phyloP scores from a whole-genome alignment of 768 basidiomycete genomes.

The Tulasnella sp. region DNA sequence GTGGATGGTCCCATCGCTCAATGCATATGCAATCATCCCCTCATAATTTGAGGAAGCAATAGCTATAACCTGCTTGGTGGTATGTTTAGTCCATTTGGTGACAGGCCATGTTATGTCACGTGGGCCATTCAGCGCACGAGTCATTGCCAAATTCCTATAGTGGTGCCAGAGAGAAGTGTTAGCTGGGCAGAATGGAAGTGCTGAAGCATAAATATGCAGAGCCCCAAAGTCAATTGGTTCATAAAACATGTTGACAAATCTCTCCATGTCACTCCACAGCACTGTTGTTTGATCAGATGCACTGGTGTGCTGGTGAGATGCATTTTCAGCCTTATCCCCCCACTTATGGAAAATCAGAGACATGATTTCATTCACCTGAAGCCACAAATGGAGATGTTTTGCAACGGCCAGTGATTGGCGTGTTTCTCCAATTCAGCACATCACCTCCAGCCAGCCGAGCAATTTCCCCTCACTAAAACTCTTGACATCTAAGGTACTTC shows the following conservation, averaged over 20 bases:
- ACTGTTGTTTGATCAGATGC: neutral
- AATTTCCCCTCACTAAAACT: neutral
- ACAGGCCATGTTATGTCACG: neutral
- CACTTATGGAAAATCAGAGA: neutral
- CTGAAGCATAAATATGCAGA: slow-evolving; percentile 15
- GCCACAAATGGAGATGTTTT: neutral
- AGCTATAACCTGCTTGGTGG: neutral
- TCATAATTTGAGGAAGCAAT: neutral
- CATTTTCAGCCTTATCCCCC: neutral
- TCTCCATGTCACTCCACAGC: neutral
- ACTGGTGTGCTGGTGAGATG: neutral
- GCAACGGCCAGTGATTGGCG: neutral
- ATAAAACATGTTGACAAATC: neutral
- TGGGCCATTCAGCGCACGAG: neutral
- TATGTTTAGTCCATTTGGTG: neutral
- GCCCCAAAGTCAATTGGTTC: slow-evolving; percentile 7
- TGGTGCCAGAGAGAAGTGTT: neutral
- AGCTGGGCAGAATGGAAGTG: neutral
- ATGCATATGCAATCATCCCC: slow-evolving; percentile 12
- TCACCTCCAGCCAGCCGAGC: neutral
- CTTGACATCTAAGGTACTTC: neutral
- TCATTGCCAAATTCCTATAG: neutral
- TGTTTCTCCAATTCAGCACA: neutral
- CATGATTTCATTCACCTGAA: neutral
- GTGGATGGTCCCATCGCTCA: neutral